Evolutionary conservation across 108 stramenopile genomes (phyloP), one percentile per base, ranked within the genome.

Genomic region (Discostella stelligeroides): DNA sequence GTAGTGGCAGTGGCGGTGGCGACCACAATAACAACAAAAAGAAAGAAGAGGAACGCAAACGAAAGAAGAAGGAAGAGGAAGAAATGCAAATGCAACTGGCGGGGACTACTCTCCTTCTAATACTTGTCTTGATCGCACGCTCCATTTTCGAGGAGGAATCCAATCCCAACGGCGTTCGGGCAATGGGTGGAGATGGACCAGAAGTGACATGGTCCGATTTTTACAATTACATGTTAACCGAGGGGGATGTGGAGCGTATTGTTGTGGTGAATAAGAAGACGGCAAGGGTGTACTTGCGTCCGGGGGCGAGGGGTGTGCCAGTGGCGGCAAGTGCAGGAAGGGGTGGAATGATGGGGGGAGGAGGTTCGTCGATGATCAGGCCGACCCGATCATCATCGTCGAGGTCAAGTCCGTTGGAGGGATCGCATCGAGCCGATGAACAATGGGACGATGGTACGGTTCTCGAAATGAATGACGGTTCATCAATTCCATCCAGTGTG

Each of bases 191-290:
- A 15, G 83, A 86, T 41, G 92, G 92, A 46, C 81, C 82, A 25
- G 92, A 94, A 68, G 87, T 94, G 50, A 95, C 91, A 11, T 98
- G 93, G 90, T 76, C 85, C 42, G 95, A 96, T 54, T 96, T 98
- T 68, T 79, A 85, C 69, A 85, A 88, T 55, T 85, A 76, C 54
- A 83, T 96, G 72, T 75, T 96, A 41, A 89, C 90, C 38, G 66
- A 86, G 11, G 95, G 95, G 1, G 84, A 94, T 63, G 94, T 97
- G 27, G 92, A 96, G n/a, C 78, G 87, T 40, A 91, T 98, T 60
- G 84, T 91, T 1, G 95, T 98, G 28, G 84, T 92, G 29, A 98
- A 98, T 78, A 85, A 91, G 50, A 94, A 85, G 54, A 67, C 78
- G 48, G 97, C 94, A 0, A 60, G 88, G 48, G 93, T 97, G 14